Base-by-base conservation (phyloP, 2,329 filamentous ascomycete genomes). In the Aspergillus alliaceus region DNA sequence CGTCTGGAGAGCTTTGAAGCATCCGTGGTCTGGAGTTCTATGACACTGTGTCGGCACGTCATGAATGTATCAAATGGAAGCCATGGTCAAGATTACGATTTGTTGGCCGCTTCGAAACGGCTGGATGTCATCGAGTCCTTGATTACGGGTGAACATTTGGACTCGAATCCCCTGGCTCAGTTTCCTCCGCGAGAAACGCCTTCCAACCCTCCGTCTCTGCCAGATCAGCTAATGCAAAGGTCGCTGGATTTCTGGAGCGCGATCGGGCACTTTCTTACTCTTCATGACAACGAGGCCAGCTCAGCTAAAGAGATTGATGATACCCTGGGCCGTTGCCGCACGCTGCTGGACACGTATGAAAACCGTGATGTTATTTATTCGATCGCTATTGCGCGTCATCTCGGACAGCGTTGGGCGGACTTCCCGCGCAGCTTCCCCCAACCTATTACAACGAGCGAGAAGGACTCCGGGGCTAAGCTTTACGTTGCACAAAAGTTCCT, bases 341-440 rank as follows among this genome's bases (percentile, higher is more conserved):
- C 82, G 55, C 80, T 93, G 22, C 81, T 96, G 12, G 89, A 91
- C 64, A 89, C 89, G 48, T 84, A 88, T 24, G 93, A 97, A 76
- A 95, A 93, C 67, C 86, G 93, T 53, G 92, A 97, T 71, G 88
- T 96, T 18, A 84, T 97, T 56, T 96, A 96, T 75, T 95, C 90
- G 0, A 88, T 96, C 63, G 90, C 90, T 8, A 85, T 96, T 54
- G 86, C 90, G 15, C 86, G 91, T 25, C 86, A 93, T 60, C 81
- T 92, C 50, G 87, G 89, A 46, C 86, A 86, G 31, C 84, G 86
- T 46, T 86, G 83, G 67, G 83, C 83, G 14, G 78, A 85, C 11
- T 83, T 82, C 62, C 84, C 84, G 31, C 83, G 83, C 61, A 82
- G 77, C 58, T 79, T 82, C 24, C 76, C 83, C 7, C 72, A 76